These are phyloP conservation scores for Brasenia schreberi DNA, from an alignment of 164 flowering plant species.

Conservation along the genomic window DNA sequence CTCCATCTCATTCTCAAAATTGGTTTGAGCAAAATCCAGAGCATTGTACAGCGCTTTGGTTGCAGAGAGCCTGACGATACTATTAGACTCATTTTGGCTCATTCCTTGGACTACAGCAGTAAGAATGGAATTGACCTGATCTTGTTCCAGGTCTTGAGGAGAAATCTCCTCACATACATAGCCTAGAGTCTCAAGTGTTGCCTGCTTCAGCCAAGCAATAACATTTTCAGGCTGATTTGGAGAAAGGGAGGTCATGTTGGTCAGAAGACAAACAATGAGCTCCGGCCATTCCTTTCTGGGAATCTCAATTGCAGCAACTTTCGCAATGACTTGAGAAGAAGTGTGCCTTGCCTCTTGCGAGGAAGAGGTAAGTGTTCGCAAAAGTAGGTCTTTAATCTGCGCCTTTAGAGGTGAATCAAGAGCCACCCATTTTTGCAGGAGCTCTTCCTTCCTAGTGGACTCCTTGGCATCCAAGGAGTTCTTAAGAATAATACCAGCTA, in stretches of 20 bases:
- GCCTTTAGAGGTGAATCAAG: conserved; percentile 35
- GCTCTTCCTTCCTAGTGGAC: conserved; percentile 34
- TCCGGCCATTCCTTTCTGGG: conserved; percentile 73
- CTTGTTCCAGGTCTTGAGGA: conserved; percentile 49
- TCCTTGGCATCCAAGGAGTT: conserved; percentile 77
- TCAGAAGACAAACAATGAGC: conserved; percentile 40
- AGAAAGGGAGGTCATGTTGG: conserved; percentile 52
- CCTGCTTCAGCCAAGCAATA: conserved; percentile 29
- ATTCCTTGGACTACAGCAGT: conserved; percentile 90
- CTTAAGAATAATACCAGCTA: conserved; percentile 78
- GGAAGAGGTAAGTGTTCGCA: conserved; percentile 50
- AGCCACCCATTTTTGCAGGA: conserved; percentile 50
- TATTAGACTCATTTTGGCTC: conserved; percentile 40
- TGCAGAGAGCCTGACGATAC: conserved; percentile 75
- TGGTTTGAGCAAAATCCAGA: conserved; percentile 71
- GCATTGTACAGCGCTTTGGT: conserved; percentile 68
- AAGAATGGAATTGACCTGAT: conserved; percentile 67
- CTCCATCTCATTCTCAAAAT: conserved; percentile 80
- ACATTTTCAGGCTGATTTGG: not conserved
- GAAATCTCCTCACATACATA: conserved; percentile 80
- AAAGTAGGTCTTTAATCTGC: conserved; percentile 47
- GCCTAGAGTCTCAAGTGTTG: conserved; percentile 71
- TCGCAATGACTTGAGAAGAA: conserved; percentile 63
- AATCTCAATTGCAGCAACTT: conserved; percentile 60
- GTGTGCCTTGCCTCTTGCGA: conserved; percentile 59